Evolutionary conservation across 2,329 filamentous ascomycete species (phyloP).

Genomic region (Herpotrichia juniperi): DNA sequence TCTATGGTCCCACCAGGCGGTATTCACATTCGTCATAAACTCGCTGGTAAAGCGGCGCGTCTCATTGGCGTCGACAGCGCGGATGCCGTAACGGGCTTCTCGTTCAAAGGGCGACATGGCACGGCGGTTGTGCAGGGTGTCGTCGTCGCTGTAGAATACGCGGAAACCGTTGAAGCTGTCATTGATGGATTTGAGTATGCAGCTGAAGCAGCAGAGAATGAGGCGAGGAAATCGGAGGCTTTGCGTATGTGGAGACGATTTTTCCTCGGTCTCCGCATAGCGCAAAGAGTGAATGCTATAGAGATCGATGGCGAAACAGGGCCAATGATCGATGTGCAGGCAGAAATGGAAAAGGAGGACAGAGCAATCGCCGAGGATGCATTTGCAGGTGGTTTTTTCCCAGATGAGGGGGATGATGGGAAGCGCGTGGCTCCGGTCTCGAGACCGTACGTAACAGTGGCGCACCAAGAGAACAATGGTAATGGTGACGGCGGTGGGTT

Average conservation of each 20-base stretch:
- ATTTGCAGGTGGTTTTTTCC: slow-evolving; percentile 48
- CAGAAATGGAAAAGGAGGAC: slow-evolving; percentile 36
- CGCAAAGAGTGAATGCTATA: slow-evolving; percentile 71
- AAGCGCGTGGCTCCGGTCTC: slow-evolving; percentile 40
- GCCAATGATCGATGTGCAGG: slow-evolving; percentile 33
- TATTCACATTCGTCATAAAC: slow-evolving; percentile 60
- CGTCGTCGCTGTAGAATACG: slow-evolving; percentile 74
- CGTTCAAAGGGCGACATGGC: slow-evolving; percentile 83
- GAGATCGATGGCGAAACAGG: slow-evolving; percentile 42
- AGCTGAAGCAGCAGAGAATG: slow-evolving; percentile 66
- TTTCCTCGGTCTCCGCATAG: slow-evolving; percentile 68
- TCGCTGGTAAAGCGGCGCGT: slow-evolving; percentile 74
- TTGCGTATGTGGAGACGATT: slow-evolving; percentile 66
- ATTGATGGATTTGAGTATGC: slow-evolving; percentile 72
- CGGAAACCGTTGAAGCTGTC: slow-evolving; percentile 73
- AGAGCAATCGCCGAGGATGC: slow-evolving; percentile 32
- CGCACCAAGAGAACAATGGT: slow-evolving; percentile 8
- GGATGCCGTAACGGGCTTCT: slow-evolving; percentile 87
- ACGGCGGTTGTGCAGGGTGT: slow-evolving; percentile 82
- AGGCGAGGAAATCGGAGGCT: slow-evolving; percentile 56
- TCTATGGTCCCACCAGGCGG: slow-evolving; percentile 68
- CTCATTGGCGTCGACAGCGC: slow-evolving; percentile 83
- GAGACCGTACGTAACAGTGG: slow-evolving; percentile 14
- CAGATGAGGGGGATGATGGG: slow-evolving; percentile 58
- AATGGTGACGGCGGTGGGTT: slow-evolving; percentile 18